Percentiles rank a stretch among this genome's conserved stretches.
phyloP scores from a whole-genome alignment of 805 yeast species.

The Cyberlindnera japonica region DNA sequence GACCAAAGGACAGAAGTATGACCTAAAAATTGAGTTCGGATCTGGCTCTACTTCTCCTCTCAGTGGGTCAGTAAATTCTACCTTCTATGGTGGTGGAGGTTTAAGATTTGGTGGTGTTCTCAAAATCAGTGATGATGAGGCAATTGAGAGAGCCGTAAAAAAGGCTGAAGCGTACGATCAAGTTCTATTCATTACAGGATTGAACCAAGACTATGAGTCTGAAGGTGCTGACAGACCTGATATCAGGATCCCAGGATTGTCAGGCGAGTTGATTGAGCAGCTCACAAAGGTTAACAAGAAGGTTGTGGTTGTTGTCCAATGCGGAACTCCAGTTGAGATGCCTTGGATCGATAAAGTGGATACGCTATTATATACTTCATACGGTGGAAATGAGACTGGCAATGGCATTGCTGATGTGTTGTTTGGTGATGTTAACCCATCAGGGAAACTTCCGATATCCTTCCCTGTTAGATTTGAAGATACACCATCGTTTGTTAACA shows the following conservation, averaged over 20 bases:
- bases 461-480: constrained; percentile 51
- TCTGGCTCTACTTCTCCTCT: constrained; percentile 37
- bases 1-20: constrained; percentile 41
- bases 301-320: constrained; percentile 51
- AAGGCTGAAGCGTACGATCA: constrained; percentile 47
- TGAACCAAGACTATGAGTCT: constrained; percentile 53
- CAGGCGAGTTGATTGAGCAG: constrained; percentile 42
- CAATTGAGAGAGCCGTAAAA: constrained; percentile 38
- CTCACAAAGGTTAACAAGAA: constrained; percentile 46
- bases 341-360: constrained; percentile 46
- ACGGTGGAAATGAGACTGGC: constrained; percentile 56
- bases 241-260: constrained; percentile 49
- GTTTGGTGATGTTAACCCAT: constrained; percentile 52
- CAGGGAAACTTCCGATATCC: constrained; percentile 54
- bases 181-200: constrained; percentile 49
- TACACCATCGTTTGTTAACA: constrained; percentile 54
- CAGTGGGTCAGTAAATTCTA: constrained; percentile 14
- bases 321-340: constrained; percentile 59
- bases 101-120: constrained; percentile 30
- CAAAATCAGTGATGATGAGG: constrained; percentile 26
- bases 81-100: constrained; percentile 36
- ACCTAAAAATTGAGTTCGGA: constrained; percentile 46
- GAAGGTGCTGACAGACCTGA: constrained; percentile 54
- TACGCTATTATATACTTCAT: constrained; percentile 50
- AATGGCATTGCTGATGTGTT: constrained; percentile 57